Base-by-base conservation (phyloP, 78 protist species). In the Anaeramoeba flamelloides region DNA sequence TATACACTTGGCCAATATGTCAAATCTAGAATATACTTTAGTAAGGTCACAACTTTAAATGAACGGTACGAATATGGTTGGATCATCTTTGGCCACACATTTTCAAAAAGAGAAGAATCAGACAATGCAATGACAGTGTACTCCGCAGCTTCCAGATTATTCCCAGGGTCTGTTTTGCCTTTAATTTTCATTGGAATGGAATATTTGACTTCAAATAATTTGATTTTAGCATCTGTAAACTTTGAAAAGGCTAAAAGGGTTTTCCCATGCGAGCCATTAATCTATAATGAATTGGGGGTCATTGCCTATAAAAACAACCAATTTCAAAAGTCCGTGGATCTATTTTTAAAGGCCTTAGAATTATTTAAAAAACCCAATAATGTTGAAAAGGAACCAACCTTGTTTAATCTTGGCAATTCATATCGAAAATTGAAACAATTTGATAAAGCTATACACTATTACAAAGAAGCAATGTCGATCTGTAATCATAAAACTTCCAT, bases 91-190 rank as follows among this genome's bases (percentile, higher is more conserved):
- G 69, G 69, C 17, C 17, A 26, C 8, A 53, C 69, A 26, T 53
- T 53, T 53, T 53, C 69, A 53, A 53, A 53, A 53, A 53, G 69
- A 53, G 69, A 53, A 53, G 69, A 53, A 53, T 53, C 69, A 26
- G 69, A 53, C 69, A 8, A 53, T 53, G 69, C 69, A 53, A 53
- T 53, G 69, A 53, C 69, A 26, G 69, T 53, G 8, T 53, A 53
- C 17, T 26, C 34, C 8, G 17, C 69, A 26, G 69, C 69, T 53
- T 17, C 8, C 8, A 53, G 69, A 17, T 17, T 53, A 26, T 53
- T 53, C 17, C 69, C 69, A 26, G 69, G 69, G 8, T 53, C 69
- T 53, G 8, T 8, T 8, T 17, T 26, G 8, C 69, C 69, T 53
- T 53, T 53, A 26, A 8, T 53, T 53, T 53, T 26, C 17, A 53